Evolutionary conservation across 768 basidiomycete genomes (phyloP), one percentile per base, ranked within the genome.

Genomic region (Naganishia antarctica): DNA sequence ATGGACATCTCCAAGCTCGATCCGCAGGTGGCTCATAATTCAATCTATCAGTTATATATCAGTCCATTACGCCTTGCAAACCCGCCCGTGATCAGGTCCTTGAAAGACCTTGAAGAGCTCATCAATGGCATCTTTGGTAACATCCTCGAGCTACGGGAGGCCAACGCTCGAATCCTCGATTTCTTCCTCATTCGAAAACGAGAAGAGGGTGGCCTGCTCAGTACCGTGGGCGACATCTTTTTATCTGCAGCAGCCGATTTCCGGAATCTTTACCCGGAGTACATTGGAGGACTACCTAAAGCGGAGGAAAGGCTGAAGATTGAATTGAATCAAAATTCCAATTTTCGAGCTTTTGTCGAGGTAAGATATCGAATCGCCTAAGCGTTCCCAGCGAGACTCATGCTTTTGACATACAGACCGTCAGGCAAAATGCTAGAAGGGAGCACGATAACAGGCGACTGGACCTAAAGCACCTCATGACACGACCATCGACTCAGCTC

Each of bases 111-210:
- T 81, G 93, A 96, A 80, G 90, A 93, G 76, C 82, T 98, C 61
- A 93, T 91, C 82, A 86, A 90, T 75, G 90, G 93, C 73, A 84
- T 98, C 70, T 97, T 98, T 88, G 87, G 89, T 60, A 85, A 86
- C 72, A 94, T 91, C 21, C 82, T 94, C 70, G 91, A 96, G 74
- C 88, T 98, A n/a, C 84, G 89, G 18, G 87, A 89, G 73, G 87
- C 88, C 72, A 90, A 88, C 70, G 82, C 85, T 31, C 82, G 85
- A 12, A 81, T 96, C n/a, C 81, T 97, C 16, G 90, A 93, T 71
- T 84, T 88, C 3, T 83, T 97, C 79, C 85, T 87, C 69, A 87
- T 91, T 44, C 85, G 91, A 31, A 91, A 97, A 73, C 83, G 87
- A 32, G 91, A 96, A 73, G 87, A 92, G 66, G 84, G 83, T 0